These are phyloP conservation scores for Marasmius sp. DNA, from an alignment of 1,284 basidiomycete species.

Conservation along the genomic window DNA sequence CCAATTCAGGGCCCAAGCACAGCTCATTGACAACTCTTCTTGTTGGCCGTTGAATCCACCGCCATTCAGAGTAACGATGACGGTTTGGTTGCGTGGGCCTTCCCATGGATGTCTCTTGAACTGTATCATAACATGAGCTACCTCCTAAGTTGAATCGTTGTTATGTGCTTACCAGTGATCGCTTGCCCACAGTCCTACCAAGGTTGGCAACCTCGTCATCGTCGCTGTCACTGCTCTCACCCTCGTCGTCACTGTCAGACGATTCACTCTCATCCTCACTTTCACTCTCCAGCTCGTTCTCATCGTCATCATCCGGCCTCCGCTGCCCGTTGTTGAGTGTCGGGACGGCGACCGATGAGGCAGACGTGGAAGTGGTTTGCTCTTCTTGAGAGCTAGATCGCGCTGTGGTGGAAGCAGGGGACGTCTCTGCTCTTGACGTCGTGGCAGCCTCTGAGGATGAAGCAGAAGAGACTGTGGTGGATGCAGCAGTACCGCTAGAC, in stretches of 20 bases:
- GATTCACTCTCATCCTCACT: slow-evolving; percentile 18
- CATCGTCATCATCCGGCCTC: slow-evolving; percentile 19
- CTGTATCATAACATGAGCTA: not conserved
- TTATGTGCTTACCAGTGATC: no score
- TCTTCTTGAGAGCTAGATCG: not conserved
- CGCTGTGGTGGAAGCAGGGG: slow-evolving; percentile 10
- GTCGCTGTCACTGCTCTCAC: slow-evolving; percentile 8
- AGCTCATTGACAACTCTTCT: slow-evolving; percentile 34
- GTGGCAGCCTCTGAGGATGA: no score
- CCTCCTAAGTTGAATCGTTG: no score
- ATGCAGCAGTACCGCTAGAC: not conserved
- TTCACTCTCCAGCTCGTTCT: slow-evolving; percentile 16
- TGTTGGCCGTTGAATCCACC: not conserved
- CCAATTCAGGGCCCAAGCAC: slow-evolving; percentile 64
- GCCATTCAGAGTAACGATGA: slow-evolving; percentile 2
- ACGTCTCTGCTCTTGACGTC: not conserved
- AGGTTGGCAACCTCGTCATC: not conserved
- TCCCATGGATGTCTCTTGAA: slow-evolving; percentile 13
- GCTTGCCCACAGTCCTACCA: no score
- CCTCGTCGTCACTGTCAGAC: not conserved
- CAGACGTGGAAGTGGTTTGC: slow-evolving; percentile 2
- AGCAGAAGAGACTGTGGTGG: not conserved
- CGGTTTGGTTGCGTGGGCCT: not conserved
- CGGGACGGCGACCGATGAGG: slow-evolving; percentile 7
- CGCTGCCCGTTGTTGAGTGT: slow-evolving; percentile 11